These are phyloP conservation scores for Cordyceps militaris DNA, from an alignment of 2,329 filamentous ascomycete species.

Conservation along the genomic window DNA sequence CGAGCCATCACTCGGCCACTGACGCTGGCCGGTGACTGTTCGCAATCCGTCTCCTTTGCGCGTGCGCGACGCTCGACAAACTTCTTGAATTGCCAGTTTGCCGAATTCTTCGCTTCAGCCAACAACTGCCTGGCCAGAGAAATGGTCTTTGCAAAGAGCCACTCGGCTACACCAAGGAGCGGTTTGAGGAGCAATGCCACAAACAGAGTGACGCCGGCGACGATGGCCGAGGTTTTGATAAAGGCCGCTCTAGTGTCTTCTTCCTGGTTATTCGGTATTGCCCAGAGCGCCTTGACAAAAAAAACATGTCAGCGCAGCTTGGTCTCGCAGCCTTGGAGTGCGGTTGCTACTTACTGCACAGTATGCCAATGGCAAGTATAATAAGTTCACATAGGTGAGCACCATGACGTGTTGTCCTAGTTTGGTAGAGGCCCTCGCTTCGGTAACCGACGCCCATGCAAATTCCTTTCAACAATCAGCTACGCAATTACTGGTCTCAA, in stretches of 20 bases:
- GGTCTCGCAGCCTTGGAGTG: too few species aligned
- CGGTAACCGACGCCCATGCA: not conserved
- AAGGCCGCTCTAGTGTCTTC: not conserved
- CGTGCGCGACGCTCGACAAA: too few species aligned
- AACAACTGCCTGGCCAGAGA: too few species aligned
- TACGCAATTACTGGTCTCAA: too few species aligned
- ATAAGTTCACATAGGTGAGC: not conserved
- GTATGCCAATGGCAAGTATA: not conserved
- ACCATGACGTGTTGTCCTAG: not conserved
- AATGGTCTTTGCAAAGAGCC: too few species aligned
- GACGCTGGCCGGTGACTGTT: too few species aligned
- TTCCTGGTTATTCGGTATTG: not conserved
- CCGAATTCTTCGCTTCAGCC: too few species aligned
- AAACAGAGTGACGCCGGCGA: not conserved
- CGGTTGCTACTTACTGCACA: not conserved
- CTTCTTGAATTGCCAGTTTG: too few species aligned
- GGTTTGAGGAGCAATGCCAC: too few species aligned
- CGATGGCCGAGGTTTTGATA: not conserved
- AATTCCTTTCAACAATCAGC: not conserved
- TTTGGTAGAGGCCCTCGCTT: not conserved
- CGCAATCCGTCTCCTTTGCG: too few species aligned
- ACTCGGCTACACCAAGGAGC: too few species aligned
- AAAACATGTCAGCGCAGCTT: not conserved
- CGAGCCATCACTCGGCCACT: too few species aligned
- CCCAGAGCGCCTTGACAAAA: not conserved